Evolutionary conservation across 2,329 filamentous ascomycete genomes (phyloP).

Genomic region (Alternaria consortialis): DNA sequence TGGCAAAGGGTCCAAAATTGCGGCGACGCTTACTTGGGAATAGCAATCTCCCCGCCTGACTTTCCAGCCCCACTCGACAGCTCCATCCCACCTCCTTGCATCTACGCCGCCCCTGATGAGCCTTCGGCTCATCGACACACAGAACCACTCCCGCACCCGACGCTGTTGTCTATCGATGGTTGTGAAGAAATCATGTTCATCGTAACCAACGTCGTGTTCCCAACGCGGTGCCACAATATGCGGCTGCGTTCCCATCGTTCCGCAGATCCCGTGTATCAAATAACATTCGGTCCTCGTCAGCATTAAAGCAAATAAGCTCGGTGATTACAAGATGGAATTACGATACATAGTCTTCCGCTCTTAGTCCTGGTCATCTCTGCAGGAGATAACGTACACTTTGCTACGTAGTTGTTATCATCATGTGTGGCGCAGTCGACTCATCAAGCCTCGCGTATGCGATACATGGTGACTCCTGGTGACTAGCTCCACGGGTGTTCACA

Average conservation of each 20-base stretch:
- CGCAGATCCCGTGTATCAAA: not conserved
- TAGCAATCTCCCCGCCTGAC: constrained; percentile 12
- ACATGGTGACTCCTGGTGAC: not conserved
- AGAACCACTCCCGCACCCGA: constrained; percentile 4
- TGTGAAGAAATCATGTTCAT: not conserved
- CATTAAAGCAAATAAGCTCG: not conserved
- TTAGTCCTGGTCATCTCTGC: not conserved
- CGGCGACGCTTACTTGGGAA: not conserved
- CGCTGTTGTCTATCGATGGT: not conserved
- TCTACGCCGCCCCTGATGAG: constrained; percentile 4
- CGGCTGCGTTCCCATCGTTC: not conserved
- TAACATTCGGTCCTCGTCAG: not conserved
- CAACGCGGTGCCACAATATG: not conserved
- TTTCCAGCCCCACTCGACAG: not conserved
- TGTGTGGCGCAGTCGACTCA: not conserved
- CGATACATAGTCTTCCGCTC: not conserved
- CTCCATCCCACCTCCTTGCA: constrained; percentile 1
- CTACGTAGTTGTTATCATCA: not conserved
- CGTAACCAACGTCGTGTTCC: not conserved
- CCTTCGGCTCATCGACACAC: not conserved
- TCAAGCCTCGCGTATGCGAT: constrained; percentile 1
- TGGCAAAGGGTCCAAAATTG: constrained; percentile 12
- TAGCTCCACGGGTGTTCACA: constrained; percentile 15
- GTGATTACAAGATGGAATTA: not conserved
- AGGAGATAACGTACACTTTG: not conserved